Percentiles rank a stretch among this genome's conserved stretches.
Evolutionary conservation across 306 rosid species (phyloP).

Genomic region (Erythrophleum fordii): DNA sequence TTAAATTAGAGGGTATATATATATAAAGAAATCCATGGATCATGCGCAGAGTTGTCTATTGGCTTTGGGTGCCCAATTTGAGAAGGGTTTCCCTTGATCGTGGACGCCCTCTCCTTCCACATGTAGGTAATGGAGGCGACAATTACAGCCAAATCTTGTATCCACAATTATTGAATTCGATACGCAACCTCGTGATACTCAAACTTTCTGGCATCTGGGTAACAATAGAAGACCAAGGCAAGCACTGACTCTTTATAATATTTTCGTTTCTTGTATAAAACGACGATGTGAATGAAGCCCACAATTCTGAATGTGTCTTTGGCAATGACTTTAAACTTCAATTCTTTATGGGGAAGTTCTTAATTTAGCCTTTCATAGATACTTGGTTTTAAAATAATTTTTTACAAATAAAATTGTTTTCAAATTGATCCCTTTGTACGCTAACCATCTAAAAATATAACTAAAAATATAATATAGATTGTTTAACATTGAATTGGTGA

Average conservation of each 20-base stretch:
- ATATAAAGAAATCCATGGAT: neutral
- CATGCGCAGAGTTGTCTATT: no score
- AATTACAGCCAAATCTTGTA: neutral
- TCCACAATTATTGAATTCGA: neutral
- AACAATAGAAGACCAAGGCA: neutral
- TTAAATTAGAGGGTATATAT: neutral
- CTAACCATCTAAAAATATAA: no score
- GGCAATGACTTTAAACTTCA: no score
- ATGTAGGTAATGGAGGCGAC: neutral
- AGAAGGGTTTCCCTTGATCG: neutral
- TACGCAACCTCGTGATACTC: neutral
- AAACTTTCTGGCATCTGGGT: neutral
- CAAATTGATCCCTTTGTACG: no score
- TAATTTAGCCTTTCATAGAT: neutral
- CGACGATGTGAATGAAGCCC: neutral
- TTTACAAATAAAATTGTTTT: no score
- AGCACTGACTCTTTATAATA: neutral
- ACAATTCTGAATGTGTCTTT: neutral
- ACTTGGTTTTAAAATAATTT: no score
- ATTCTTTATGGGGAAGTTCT: neutral
- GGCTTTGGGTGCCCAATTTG: neutral
- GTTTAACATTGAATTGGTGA: no score
- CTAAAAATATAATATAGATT: no score
- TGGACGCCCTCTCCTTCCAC: neutral
- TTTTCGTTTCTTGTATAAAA: neutral